These are phyloP conservation scores for Asterophora parasitica DNA, from an alignment of 768 basidiomycete species.

Conservation along the genomic window DNA sequence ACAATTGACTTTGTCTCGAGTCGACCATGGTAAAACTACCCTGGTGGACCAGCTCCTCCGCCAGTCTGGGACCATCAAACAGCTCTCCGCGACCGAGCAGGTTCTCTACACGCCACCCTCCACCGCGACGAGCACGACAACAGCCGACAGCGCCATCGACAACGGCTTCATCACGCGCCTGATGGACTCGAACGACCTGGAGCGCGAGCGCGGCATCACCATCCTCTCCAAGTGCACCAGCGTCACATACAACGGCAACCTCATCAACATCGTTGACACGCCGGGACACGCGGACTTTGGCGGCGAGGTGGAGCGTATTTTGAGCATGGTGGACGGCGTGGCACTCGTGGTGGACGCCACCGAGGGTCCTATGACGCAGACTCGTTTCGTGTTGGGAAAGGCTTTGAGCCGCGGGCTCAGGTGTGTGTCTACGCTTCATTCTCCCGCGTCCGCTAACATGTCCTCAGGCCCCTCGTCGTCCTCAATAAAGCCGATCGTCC, in stretches of 20 bases:
- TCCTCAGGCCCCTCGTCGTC: slow-evolving; percentile 39
- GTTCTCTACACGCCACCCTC: slow-evolving; percentile 28
- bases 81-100: slow-evolving; percentile 32
- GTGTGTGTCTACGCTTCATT: slow-evolving; percentile 20
- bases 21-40: slow-evolving; percentile 51
- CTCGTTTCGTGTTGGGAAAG: slow-evolving; percentile 46
- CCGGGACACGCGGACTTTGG: slow-evolving; percentile 63
- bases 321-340: slow-evolving; percentile 60
- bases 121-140: slow-evolving; percentile 23
- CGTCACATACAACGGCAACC: slow-evolving; percentile 41
- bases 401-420: slow-evolving; percentile 38
- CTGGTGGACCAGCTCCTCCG: slow-evolving; percentile 48
- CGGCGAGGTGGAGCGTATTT: slow-evolving; percentile 56
- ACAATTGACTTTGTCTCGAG: slow-evolving; percentile 18
- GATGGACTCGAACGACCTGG: slow-evolving; percentile 51
- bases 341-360: slow-evolving; percentile 57
- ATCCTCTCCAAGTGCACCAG: slow-evolving; percentile 58
- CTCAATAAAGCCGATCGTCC: slow-evolving; percentile 47
- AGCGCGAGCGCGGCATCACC: slow-evolving; percentile 57
- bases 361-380: slow-evolving; percentile 60
- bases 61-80: slow-evolving; percentile 44
- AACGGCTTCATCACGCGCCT: slow-evolving; percentile 38
- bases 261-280: slow-evolving; percentile 58
- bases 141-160: slow-evolving; percentile 30
- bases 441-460: not conserved